Evolutionary conservation across 1,139 yeast species (phyloP), one percentile per base, ranked within the genome.

Genomic region (Hansenula anomala): DNA sequence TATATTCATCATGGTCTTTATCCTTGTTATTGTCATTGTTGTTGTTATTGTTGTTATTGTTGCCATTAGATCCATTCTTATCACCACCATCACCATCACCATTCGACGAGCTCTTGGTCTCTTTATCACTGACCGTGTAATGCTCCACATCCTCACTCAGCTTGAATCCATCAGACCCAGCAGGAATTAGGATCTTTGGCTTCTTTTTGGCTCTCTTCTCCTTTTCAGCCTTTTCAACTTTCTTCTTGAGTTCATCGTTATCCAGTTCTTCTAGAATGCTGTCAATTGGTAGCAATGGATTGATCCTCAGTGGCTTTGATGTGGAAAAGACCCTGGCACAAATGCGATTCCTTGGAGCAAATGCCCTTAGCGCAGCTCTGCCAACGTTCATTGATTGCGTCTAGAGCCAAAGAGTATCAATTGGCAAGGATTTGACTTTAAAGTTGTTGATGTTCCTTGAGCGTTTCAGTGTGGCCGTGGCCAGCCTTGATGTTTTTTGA

Each of bases 271-370:
- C 56, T 16, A 51, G 42, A 6, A 56, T n/a, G 27, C 48, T 46
- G 36, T 61, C 67, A 15, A 63, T 42, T 2, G 64, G 65, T 2
- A 60, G 27, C 6, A 62, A 39, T 6, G 67, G 66, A 41, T 63
- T 63, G 27, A 63, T 39, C 10, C 37, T 36, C 12, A 14, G 9
- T 3, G 12, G 12, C 3, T 19, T 16, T 4, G 36, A 29, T 4
- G 24, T 17, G 18, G 32, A 25, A 16, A 39, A 39, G 5, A n/a
- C 11, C 16, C 39, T 25, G 6, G 11, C 25, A 23, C 9, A 20
- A 20, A 23, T 4, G 11, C 5, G 13, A 8, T 12, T 11, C 4
- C 25, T 23, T 12, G 5, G 13, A 8, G 25, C 11, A 23, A 23
- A 10, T 8, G 25, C 13, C 11, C 25, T 23, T 12, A 11, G 11